Evolutionary conservation across 2,329 filamentous ascomycete species (phyloP).

Genomic region (Blastomyces gilchristii): DNA sequence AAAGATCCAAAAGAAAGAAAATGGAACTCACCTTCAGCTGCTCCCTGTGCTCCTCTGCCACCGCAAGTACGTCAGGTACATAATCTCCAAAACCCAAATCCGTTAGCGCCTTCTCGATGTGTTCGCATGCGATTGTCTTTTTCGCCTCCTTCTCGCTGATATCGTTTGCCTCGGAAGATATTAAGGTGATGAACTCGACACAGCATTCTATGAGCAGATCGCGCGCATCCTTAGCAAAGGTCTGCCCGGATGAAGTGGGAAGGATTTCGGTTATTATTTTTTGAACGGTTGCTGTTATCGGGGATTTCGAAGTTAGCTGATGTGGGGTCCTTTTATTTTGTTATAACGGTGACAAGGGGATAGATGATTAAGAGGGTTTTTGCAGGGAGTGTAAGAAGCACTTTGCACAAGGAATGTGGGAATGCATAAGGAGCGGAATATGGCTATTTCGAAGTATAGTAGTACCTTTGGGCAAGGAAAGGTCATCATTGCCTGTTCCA

Average conservation of each 20-base stretch:
- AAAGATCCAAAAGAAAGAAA: constrained; percentile 8
- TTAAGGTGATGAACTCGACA: constrained; percentile 96
- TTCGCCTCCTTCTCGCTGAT: constrained; percentile 98
- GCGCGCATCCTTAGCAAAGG: constrained; percentile 89
- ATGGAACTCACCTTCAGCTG: constrained; percentile 64
- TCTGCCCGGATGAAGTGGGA: constrained; percentile 61
- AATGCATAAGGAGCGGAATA: background rate
- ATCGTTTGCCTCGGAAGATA: constrained; percentile 97
- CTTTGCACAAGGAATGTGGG: background rate
- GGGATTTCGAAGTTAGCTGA: background rate
- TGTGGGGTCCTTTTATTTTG: background rate
- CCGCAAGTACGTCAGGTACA: constrained; percentile 73
- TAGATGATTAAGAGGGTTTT: background rate
- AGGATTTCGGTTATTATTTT: constrained; percentile 93
- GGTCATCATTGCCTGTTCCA: constrained; percentile 45
- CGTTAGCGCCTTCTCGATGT: constrained; percentile 89
- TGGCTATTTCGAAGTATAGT: background rate
- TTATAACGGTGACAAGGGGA: background rate
- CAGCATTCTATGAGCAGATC: constrained; percentile 97
- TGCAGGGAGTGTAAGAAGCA: background rate
- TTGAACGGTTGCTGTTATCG: constrained; percentile 51
- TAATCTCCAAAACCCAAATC: constrained; percentile 91
- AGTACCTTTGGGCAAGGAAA: constrained; percentile 30
- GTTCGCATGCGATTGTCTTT: constrained; percentile 97
- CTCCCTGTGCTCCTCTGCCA: constrained; percentile 85